A percentile compares a stretch with the other conserved stretches of the same genome.
phyloP scores from a whole-genome alignment of 1,284 basidiomycete genomes.

The Erythrobasidium hasegawianum region DNA sequence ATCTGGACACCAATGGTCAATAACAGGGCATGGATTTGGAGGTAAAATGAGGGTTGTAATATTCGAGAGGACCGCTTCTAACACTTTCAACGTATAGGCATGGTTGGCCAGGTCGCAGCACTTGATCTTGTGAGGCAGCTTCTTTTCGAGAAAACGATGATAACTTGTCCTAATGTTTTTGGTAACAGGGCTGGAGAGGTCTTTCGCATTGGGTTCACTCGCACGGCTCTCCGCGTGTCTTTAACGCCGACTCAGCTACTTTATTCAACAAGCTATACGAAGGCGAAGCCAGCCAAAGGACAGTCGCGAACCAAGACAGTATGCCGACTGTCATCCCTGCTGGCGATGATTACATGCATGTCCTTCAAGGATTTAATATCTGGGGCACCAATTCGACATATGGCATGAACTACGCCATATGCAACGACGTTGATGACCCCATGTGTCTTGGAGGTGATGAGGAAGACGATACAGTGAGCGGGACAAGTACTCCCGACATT shows the following conservation, averaged over 20 bases:
- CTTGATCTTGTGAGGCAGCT: conserved; percentile 17
- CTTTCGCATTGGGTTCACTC: conserved; percentile 38
- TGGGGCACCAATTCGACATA: conserved; percentile 42
- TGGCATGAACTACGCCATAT: conserved; percentile 40
- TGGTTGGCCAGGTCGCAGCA: conserved; percentile 40
- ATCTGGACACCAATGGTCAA: conserved; percentile 42
- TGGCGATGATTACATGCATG: conserved; percentile 39
- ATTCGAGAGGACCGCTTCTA: background rate
- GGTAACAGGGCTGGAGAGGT: conserved; percentile 35
- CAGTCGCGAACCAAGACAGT: conserved; percentile 42
- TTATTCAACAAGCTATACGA: conserved; percentile 41
- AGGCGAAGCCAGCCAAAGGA: conserved; percentile 43
- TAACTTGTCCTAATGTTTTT: no score
- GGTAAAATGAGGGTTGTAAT: conserved; percentile 1
- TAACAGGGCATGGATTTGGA: conserved; percentile 42
- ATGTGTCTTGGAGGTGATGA: conserved; percentile 40
- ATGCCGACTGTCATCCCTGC: conserved; percentile 41
- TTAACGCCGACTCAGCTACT: conserved; percentile 40
- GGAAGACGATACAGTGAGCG: conserved; percentile 35
- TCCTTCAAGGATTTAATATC: conserved; percentile 43
- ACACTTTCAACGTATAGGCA: conserved; percentile 36
- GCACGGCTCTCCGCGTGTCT: conserved; percentile 39
- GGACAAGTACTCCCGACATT: no score
- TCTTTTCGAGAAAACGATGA: no score
- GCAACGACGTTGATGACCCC: conserved; percentile 35